A percentile compares a stretch with the other conserved stretches of the same genome.
phyloP scores from a whole-genome alignment of 164 flowering plant species.

The Chimonanthus salicifolius region DNA sequence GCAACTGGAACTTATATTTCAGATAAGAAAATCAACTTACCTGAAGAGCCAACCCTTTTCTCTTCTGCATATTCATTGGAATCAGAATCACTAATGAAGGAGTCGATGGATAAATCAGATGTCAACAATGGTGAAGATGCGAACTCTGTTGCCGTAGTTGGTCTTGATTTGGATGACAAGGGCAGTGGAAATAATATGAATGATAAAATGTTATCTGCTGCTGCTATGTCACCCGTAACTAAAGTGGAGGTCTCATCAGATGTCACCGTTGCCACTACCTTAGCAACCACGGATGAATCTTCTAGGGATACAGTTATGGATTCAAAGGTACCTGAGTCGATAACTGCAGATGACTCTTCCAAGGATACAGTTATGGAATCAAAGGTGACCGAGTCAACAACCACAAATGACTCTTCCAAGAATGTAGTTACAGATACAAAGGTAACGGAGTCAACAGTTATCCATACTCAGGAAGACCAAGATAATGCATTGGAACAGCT shows the following conservation, averaged over 20 bases:
- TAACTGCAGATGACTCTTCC: no score
- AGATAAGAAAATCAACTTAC: slow-evolving; percentile 10
- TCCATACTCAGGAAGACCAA: slow-evolving; percentile 4
- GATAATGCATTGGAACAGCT: neutral
- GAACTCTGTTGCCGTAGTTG: slow-evolving; percentile 1
- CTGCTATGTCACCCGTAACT: neutral
- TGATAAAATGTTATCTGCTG: slow-evolving; percentile 2
- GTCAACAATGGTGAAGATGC: slow-evolving; percentile 4
- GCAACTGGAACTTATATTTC: slow-evolving; percentile 1
- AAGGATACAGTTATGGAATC: no score
- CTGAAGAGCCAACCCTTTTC: slow-evolving; percentile 2
- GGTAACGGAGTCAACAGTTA: neutral
- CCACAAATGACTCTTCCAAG: no score
- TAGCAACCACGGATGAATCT: slow-evolving; percentile 1
- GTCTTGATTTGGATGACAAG: slow-evolving; percentile 6
- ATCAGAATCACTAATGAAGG: slow-evolving; percentile 5
- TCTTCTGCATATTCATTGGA: neutral
- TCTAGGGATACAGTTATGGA: slow-evolving; percentile 6
- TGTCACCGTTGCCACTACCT: neutral
- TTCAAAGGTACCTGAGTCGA: neutral
- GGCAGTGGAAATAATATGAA: slow-evolving; percentile 3
- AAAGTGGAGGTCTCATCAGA: slow-evolving; percentile 3
- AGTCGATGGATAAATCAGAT: slow-evolving; percentile 3
- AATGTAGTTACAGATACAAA: no score
- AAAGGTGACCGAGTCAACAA: no score